Evolutionary conservation across 345 rosid species (phyloP).

Genomic region (Linum usitatissimum): DNA sequence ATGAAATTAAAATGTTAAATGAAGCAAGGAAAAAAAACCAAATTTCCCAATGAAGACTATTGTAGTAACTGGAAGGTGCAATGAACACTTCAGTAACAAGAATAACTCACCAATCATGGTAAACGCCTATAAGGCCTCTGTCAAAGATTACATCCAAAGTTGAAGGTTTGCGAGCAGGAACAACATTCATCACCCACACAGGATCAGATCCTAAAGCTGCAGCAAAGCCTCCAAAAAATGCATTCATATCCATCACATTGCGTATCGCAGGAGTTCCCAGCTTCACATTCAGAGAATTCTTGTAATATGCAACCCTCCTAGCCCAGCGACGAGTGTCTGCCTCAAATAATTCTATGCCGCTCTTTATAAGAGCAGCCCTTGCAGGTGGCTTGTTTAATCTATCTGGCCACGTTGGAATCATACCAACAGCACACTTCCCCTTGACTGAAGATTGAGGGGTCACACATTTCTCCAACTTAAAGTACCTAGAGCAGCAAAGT

Average conservation of each 20-base stretch:
- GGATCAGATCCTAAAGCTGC: constrained; percentile 71
- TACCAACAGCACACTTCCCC: constrained; percentile 60
- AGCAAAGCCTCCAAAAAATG: constrained; percentile 90
- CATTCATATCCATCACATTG: constrained; percentile 94
- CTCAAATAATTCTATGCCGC: constrained; percentile 69
- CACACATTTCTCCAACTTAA: constrained; percentile 61
- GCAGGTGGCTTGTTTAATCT: constrained; percentile 64
- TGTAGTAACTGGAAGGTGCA: too few species aligned
- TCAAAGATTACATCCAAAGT: constrained; percentile 72
- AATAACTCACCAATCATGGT: constrained; percentile 65
- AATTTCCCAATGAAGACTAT: too few species aligned
- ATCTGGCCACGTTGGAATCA: constrained; percentile 69
- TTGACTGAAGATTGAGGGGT: constrained; percentile 44
- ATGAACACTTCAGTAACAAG: not conserved
- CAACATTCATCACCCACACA: constrained; percentile 94
- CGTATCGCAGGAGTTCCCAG: constrained; percentile 63
- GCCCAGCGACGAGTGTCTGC: constrained; percentile 83
- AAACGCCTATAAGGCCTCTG: constrained; percentile 84
- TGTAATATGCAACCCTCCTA: constrained; percentile 81
- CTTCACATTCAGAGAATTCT: constrained; percentile 45
- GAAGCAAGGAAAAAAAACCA: too few species aligned
- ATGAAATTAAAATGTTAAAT: too few species aligned
- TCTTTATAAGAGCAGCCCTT: constrained; percentile 53
- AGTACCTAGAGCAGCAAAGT: constrained; percentile 47
- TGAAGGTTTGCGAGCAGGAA: constrained; percentile 69